Base-by-base conservation (phyloP, 164 flowering plant genomes). In the Vitis amurensis region DNA sequence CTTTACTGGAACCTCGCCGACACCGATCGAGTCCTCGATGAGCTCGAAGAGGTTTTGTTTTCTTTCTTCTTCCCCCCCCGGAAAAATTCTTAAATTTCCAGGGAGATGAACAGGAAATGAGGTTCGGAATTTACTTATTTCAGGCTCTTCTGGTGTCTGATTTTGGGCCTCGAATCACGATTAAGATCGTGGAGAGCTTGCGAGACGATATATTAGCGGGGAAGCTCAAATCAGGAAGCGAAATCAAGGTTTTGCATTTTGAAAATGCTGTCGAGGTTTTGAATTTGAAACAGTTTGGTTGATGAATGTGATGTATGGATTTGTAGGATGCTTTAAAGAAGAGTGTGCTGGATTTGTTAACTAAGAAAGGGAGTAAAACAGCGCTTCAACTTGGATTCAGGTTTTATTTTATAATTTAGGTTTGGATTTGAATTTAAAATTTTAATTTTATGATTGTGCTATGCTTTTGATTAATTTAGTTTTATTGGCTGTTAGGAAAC, bases 1-100 rank as follows among this genome's bases (percentile, higher is more conserved):
- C 80, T 92, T 16, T 92, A 83, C 83, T 95, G 98, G 97, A 95
- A 92, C 75, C 86, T 94, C 60, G 82, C 92, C 16, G 97, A 94
- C 14, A 92, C 99, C 30, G 99, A 94, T 64, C 83, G 90, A n/a
- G 92, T 92, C 63, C 85, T 94, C 48, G 99, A 94, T 53, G 96
- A 94, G 27, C 91, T 94, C 55, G 98, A 94, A 84, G 99, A 94
- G 96, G 98, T 94, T 65, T 47, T 16, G 2, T 9, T 37, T 29
- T 50, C 19, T 47, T 29, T 61, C 52, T 51, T 17, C 59, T 62
- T 2, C 2, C 17, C 47, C 15, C 1, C 27, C 14, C n/a, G 67
- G 23, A 64, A 64, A 19, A 15, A 9, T 10, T 11, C 15, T 23
- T 23, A 23, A 23, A 23, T 23, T 23, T 23, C 27, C 27, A 23